Evolutionary conservation across 2,329 filamentous ascomycete genomes (phyloP), one percentile per base, ranked within the genome.

Genomic region (Exserohilum rostratum): DNA sequence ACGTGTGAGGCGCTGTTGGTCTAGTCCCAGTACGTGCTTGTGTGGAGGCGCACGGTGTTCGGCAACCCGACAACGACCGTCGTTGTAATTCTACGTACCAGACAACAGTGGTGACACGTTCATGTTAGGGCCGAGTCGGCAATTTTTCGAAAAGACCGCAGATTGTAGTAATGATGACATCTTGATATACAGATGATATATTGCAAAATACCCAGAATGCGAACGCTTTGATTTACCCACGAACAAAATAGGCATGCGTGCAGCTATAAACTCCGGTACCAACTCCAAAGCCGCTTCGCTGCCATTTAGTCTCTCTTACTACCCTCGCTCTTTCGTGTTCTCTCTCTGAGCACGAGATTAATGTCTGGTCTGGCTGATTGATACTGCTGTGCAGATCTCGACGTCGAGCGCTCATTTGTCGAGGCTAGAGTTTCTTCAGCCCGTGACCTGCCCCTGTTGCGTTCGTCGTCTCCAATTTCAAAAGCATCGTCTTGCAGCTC

Each of bases 401-500:
- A 58, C 22, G 35, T 43, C 2, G 60, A 61, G 18, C 61, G 50
- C 17, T 68, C 62, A 30, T 56, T 62, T 3, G 57, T 59, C n/a
- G 59, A 62, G 9, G 52, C 53, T 20, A 54, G 45, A 20, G 47
- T 46, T 42, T 62, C 62, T 29, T 61, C 57, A 15, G 49, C 58
- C 25, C 59, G 59, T 18, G 53, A 55, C 47, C 69, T 62, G 18
- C 71, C 71, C 50, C 71, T 57, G 10, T 67, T 60, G 6, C 64
- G 61, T 27, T 72, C 71, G 3, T 66, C 72, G 31, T 71, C 70
- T 9, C 72, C 73, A 47, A 75, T 69, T 44, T 76, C 74, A 65
- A 82, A 81, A 17, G 81, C 81, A 66, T 90, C 87, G 17, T 75
- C 72, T 49, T 85, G 82, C 56, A 92, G 78, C 71, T 92, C 89